Conservation (phyloP, 2,329 filamentous ascomycete genomes). For the Pyrenochaeta sp. region DNA sequence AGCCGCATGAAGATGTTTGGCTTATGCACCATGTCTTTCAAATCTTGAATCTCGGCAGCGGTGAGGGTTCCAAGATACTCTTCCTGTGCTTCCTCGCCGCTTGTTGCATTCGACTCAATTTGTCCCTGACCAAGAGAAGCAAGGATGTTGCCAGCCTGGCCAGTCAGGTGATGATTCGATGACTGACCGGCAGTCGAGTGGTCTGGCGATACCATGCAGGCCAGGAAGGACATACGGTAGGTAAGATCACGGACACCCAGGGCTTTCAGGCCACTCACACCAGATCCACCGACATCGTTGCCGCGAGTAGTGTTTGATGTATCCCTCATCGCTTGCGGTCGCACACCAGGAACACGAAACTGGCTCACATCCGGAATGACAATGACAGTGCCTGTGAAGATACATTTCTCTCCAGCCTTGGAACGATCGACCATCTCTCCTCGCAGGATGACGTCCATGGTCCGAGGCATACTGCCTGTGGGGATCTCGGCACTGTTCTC, state of each 20-base stretch:
- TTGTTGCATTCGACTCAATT: conserved; percentile 67
- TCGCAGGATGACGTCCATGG: conserved; percentile 94
- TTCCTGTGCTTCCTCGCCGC: conserved; percentile 85
- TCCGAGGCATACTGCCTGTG: conserved; percentile 97
- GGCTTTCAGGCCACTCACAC: conserved; percentile 87
- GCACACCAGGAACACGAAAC: conserved; percentile 84
- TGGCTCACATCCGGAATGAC: conserved; percentile 98
- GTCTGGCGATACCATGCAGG: conserved; percentile 95
- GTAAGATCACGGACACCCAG: conserved; percentile 95
- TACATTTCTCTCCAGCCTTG: conserved; percentile 97
- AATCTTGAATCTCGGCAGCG: conserved; percentile 85
- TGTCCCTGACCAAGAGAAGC: conserved; percentile 80
- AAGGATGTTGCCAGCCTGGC: conserved; percentile 83
- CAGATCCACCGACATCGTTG: conserved; percentile 81
- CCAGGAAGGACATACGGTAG: conserved; percentile 94
- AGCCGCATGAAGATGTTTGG: conserved; percentile 94
- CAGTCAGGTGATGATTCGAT: conserved; percentile 71
- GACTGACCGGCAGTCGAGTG: conserved; percentile 80
- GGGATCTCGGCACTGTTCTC: conserved; percentile 99
- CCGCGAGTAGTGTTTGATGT: conserved; percentile 76
- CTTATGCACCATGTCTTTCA: conserved; percentile 91
- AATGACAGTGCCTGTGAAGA: conserved; percentile 95
- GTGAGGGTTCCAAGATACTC: conserved; percentile 88
- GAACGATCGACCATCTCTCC: conserved; percentile 98
- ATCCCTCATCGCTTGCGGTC: conserved; percentile 84